phyloP scores from a whole-genome alignment of 1,139 yeast species.

The Taphrina betulina region DNA sequence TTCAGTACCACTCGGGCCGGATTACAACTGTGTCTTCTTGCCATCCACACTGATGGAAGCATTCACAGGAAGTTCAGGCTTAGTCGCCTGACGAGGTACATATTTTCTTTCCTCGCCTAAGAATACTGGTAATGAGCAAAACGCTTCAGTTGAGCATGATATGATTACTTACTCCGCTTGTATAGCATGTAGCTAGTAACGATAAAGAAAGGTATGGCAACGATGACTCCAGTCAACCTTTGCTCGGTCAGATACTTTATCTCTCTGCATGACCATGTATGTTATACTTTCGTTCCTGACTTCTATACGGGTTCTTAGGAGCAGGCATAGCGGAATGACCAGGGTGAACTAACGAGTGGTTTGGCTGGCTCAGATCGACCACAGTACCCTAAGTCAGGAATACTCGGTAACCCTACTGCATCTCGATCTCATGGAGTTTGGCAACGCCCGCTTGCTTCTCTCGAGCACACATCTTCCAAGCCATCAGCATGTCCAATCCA shows the following conservation, averaged over 20 bases:
- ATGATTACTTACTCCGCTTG: conserved; percentile 6
- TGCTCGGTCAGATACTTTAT: neutral
- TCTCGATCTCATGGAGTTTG: too few relatives aligned
- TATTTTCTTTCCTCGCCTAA: conserved; percentile 8
- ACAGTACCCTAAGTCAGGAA: too few relatives aligned
- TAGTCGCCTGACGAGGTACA: neutral
- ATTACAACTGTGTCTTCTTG: too few relatives aligned
- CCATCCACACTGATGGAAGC: too few relatives aligned
- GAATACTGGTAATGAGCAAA: conserved; percentile 1
- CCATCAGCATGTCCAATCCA: neutral
- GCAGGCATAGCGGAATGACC: neutral
- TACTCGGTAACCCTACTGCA: too few relatives aligned
- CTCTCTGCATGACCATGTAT: neutral
- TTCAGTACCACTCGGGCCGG: too few relatives aligned
- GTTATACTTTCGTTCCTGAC: conserved; percentile 7
- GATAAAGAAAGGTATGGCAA: conserved; percentile 31
- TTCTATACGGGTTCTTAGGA: conserved; percentile 3
- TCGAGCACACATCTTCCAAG: too few relatives aligned
- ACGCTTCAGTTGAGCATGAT: neutral
- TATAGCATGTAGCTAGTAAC: conserved; percentile 30
- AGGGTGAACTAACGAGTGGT: too few relatives aligned
- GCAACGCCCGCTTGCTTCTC: too few relatives aligned
- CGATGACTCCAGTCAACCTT: conserved; percentile 29
- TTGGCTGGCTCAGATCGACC: too few relatives aligned
- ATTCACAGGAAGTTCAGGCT: too few relatives aligned